phyloP scores from a whole-genome alignment of 768 basidiomycete genomes.

The Naganishia vishniacii region DNA sequence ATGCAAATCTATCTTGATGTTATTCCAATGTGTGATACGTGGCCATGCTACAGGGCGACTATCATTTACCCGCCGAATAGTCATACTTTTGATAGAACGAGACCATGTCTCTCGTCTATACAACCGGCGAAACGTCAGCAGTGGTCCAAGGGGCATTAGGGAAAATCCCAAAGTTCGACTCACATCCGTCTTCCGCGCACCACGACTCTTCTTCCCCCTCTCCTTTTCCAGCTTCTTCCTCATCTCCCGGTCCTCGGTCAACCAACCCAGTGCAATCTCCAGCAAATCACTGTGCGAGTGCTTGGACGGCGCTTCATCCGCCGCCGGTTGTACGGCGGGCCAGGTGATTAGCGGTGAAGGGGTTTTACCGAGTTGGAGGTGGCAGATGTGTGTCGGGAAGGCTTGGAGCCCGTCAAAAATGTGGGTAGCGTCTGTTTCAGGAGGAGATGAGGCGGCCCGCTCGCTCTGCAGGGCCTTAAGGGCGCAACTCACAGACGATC shows the following conservation, averaged over 20 bases:
- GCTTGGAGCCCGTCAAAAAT: conserved; percentile 85
- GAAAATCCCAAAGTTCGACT: conserved; percentile 27
- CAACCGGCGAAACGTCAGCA: not conserved
- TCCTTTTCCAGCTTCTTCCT: conserved; percentile 51
- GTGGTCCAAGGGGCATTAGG: too few species aligned
- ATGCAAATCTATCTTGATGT: too few species aligned
- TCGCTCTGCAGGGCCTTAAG: not conserved
- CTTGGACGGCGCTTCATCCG: conserved; percentile 20
- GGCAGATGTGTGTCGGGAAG: conserved; percentile 91
- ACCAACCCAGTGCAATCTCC: conserved; percentile 73
- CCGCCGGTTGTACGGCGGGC: conserved; percentile 51
- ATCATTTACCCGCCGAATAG: conserved; percentile 31
- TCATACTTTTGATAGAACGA: conserved; percentile 50
- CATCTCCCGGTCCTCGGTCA: conserved; percentile 69
- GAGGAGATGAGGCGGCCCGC: conserved; percentile 22
- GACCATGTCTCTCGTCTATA: conserved; percentile 45
- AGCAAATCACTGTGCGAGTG: conserved; percentile 55
- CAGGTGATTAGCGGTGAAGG: conserved; percentile 60
- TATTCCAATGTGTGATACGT: too few species aligned
- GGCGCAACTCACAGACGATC: conserved; percentile 63
- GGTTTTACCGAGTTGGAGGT: conserved; percentile 78
- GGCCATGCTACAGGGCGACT: not conserved
- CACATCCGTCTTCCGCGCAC: conserved; percentile 41
- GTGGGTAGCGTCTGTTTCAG: conserved; percentile 75
- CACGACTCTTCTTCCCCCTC: conserved; percentile 55